phyloP scores from a whole-genome alignment of 2,329 filamentous ascomycete species.

The Arthrobotrys megalospora region DNA sequence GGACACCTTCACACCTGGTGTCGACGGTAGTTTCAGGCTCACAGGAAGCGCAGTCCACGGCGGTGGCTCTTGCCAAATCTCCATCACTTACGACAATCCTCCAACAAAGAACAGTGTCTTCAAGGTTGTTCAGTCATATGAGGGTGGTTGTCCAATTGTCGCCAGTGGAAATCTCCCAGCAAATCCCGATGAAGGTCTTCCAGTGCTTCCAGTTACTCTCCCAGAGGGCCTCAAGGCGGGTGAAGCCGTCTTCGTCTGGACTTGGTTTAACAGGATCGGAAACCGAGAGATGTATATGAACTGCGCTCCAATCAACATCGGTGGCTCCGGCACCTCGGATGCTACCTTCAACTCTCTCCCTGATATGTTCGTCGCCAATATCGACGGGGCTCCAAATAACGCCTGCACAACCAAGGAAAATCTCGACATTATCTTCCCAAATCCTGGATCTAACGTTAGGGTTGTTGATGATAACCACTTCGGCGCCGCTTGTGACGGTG shows the following conservation, averaged over 20 bases:
- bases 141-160: constrained; percentile 84
- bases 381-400: constrained; percentile 65
- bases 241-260: constrained; percentile 87
- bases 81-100: constrained; percentile 82
- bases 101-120: constrained; percentile 79
- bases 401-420: constrained; percentile 73
- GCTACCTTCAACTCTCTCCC: constrained; percentile 76
- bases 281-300: constrained; percentile 99
- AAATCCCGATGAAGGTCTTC: constrained; percentile 69
- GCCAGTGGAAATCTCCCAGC: constrained; percentile 74
- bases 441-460: constrained; percentile 75
- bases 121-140: constrained; percentile 90
- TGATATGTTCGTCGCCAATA: constrained; percentile 81
- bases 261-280: constrained; percentile 92
- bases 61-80: constrained; percentile 92
- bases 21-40: constrained; percentile 76
- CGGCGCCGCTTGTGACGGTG: constrained; percentile 46
- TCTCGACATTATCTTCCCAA: constrained; percentile 76
- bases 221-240: constrained; percentile 81
- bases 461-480: constrained; percentile 34
- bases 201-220: constrained; percentile 74
- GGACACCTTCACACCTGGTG: constrained; percentile 76
- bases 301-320: constrained; percentile 82
- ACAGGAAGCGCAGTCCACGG: constrained; percentile 83
- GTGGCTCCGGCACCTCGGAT: constrained; percentile 68